Evolutionary conservation across 78 protist genomes (phyloP).

Genomic region (Andalucia godoyi): DNA sequence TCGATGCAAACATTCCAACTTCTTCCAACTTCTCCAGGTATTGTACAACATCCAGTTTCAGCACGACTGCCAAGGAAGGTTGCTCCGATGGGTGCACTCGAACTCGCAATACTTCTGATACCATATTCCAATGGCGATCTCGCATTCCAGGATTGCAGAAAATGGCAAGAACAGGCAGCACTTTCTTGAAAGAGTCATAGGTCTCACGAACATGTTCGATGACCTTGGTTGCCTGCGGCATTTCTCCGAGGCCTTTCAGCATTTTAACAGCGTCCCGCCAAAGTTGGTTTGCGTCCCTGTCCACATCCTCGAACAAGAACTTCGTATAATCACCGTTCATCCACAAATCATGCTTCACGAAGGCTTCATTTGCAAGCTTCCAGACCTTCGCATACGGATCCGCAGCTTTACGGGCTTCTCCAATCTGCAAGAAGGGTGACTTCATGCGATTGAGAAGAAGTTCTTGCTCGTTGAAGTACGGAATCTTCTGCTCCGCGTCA

Average conservation of each 20-base stretch:
- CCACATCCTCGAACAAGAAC: slow-evolving; percentile 19
- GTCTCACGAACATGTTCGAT: slow-evolving; percentile 13
- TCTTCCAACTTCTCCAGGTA: slow-evolving; percentile 18
- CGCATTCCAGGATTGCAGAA: slow-evolving; percentile 59
- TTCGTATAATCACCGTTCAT: background rate
- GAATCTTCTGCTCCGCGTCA: no score
- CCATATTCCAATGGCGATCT: slow-evolving; percentile 67
- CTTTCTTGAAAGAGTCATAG: slow-evolving; percentile 25
- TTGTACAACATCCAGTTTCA: slow-evolving; percentile 8
- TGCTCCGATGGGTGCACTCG: slow-evolving; percentile 20
- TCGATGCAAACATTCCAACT: slow-evolving; percentile 38
- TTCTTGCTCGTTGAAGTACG: no score
- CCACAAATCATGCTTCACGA: no score
- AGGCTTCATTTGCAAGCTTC: no score
- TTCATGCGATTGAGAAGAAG: no score
- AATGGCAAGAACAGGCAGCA: slow-evolving; percentile 48
- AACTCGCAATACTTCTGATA: slow-evolving; percentile 10
- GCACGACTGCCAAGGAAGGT: slow-evolving; percentile 14
- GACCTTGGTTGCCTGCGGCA: slow-evolving; percentile 12
- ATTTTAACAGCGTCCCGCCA: background rate
- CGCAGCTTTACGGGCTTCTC: no score
- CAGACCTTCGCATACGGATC: no score
- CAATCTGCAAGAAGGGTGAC: no score
- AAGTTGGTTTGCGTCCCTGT: background rate
- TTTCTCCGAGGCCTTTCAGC: background rate